Conservation (phyloP, 2,329 filamentous ascomycete genomes). For the Fusarium sp. region DNA sequence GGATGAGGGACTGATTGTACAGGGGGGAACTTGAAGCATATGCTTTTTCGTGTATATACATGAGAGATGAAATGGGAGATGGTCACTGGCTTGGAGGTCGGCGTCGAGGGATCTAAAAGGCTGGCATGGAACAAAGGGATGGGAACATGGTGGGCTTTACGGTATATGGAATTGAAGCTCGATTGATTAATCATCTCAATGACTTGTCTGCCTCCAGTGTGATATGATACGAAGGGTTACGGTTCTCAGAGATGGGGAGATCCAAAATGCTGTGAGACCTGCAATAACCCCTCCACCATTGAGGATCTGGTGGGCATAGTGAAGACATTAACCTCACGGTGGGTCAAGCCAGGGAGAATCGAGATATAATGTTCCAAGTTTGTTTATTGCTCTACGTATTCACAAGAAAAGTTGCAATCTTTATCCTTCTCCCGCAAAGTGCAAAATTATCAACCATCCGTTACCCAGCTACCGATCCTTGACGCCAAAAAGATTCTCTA, state of each 20-base stretch:
- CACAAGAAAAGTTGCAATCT: slow-evolving; percentile 10
- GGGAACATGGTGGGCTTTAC: neutral
- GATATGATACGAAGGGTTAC: neutral
- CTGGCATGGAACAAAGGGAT: neutral
- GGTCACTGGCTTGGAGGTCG: neutral
- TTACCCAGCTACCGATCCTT: slow-evolving; percentile 28
- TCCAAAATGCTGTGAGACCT: neutral
- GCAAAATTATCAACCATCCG: slow-evolving; percentile 11
- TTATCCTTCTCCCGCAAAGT: slow-evolving; percentile 17
- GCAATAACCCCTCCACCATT: neutral
- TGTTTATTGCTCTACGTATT: slow-evolving; percentile 4
- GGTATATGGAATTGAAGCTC: slow-evolving; percentile 20
- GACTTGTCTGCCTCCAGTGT: neutral
- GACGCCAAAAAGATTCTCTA: slow-evolving; percentile 26
- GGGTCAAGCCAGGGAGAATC: neutral
- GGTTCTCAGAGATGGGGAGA: neutral
- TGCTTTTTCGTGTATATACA: neutral
- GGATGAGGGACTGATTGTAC: slow-evolving; percentile 23
- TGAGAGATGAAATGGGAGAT: neutral
- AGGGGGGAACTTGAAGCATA: neutral
- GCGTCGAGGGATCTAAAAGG: slow-evolving; percentile 14
- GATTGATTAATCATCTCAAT: neutral
- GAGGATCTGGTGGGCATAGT: no score
- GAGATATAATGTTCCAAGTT: slow-evolving; percentile 2
- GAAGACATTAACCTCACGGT: no score